Percentiles rank a stretch among this genome's conserved stretches.
phyloP scores from a whole-genome alignment of 2,329 filamentous ascomycete genomes.

The Xylariaceae sp. region DNA sequence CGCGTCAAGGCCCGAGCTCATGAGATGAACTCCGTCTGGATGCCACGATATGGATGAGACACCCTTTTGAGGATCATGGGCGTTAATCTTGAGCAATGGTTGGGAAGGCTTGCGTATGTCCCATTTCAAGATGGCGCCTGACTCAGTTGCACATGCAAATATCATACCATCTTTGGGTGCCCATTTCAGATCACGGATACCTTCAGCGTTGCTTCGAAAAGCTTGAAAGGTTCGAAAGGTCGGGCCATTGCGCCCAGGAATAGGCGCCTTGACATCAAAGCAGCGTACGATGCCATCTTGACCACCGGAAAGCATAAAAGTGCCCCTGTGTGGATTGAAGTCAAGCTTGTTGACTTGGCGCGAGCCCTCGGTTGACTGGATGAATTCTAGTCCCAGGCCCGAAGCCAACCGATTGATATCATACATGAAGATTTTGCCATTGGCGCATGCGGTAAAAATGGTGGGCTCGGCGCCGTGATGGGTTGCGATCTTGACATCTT shows the following conservation, averaged over 20 bases:
- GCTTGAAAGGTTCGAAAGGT: conserved; percentile 45
- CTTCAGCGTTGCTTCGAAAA: conserved; percentile 49
- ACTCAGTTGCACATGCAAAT: conserved; percentile 60
- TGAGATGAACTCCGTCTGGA: conserved; percentile 59
- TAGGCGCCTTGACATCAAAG: conserved; percentile 51
- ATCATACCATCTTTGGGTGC: conserved; percentile 55
- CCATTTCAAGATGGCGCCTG: conserved; percentile 58
- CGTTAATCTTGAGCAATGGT: conserved; percentile 54
- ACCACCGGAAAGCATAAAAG: conserved; percentile 55
- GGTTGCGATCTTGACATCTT: conserved; percentile 53
- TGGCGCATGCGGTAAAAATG: conserved; percentile 58
- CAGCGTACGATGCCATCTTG: conserved; percentile 59
- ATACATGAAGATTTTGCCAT: conserved; percentile 60
- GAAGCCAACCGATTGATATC: conserved; percentile 48
- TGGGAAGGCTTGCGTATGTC: conserved; percentile 51
- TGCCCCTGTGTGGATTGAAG: conserved; percentile 54
- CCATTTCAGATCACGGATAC: conserved; percentile 59
- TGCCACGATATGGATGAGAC: conserved; percentile 61
- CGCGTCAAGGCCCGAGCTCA: conserved; percentile 57
- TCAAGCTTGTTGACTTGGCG: conserved; percentile 60
- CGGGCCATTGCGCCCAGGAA: conserved; percentile 43
- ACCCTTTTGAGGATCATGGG: conserved; percentile 49
- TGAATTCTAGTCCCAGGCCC: conserved; percentile 45
- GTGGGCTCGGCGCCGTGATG: conserved; percentile 42
- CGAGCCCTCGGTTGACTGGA: conserved; percentile 55